phyloP scores from a whole-genome alignment of 495 filamentous ascomycete genomes.

The Aspergillus funiculosus region DNA sequence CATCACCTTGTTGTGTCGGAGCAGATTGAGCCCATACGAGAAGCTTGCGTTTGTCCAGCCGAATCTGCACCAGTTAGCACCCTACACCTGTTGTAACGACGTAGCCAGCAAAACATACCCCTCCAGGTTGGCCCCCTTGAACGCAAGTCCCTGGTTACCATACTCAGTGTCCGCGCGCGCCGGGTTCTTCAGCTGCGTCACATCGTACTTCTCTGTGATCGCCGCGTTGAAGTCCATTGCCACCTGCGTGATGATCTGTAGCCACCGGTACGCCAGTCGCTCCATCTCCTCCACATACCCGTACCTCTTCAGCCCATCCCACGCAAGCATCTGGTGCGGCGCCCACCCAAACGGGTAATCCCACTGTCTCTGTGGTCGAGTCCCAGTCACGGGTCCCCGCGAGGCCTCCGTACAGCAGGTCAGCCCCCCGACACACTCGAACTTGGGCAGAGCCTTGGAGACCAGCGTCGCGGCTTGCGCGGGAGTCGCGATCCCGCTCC shows the following conservation, averaged over 20 bases:
- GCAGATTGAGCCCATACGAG: not conserved
- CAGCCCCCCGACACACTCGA: not conserved
- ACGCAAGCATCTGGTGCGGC: not conserved
- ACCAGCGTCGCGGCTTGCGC: not conserved
- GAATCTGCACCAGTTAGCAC: not conserved
- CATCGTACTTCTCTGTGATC: conserved; percentile 4
- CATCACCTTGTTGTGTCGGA: not conserved
- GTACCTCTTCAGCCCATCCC: conserved; percentile 1
- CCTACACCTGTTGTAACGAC: not conserved
- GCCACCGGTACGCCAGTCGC: not conserved
- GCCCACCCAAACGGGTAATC: conserved; percentile 4
- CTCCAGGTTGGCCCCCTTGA: not conserved
- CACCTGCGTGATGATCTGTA: conserved; percentile 2
- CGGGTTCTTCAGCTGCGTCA: conserved; percentile 1
- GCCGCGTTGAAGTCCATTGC: conserved; percentile 2
- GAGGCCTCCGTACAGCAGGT: not conserved
- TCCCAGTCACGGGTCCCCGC: not conserved
- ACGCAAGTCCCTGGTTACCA: not conserved
- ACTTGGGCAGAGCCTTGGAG: not conserved
- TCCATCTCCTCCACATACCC: not conserved
- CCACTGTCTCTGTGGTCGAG: not conserved
- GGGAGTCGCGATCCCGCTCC: not conserved
- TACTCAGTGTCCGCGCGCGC: not conserved
- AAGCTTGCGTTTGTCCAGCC: conserved; percentile 1
- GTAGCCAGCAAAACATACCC: not conserved